A percentile compares a stretch with the other conserved stretches of the same genome.
Conservation (phyloP, 495 filamentous ascomycete species). For the Penicillium macrosclerotiorum region DNA sequence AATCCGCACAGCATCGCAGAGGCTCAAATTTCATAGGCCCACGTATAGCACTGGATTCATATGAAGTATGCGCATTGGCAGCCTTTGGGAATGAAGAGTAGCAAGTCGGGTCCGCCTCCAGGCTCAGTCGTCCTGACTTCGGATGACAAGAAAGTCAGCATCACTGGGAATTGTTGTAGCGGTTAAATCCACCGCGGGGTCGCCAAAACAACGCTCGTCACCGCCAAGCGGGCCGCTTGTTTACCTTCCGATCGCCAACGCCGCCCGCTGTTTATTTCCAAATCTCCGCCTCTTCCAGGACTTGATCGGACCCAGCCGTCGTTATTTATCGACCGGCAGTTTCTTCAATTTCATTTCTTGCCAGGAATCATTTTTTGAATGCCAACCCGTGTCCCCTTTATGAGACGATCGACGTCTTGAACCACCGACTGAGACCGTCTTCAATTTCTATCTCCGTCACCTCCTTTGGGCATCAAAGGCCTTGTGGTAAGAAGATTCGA, state of each 20-base stretch:
- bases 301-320: background rate
- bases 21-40: too few relatives aligned
- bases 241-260: slow-evolving; percentile 29
- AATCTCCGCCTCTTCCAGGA: slow-evolving; percentile 13
- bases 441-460: slow-evolving; percentile 10
- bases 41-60: too few relatives aligned
- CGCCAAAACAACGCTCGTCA: slow-evolving; percentile 26
- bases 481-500: slow-evolving; percentile 9
- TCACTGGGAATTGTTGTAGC: background rate
- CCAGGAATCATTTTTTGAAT: slow-evolving; percentile 3
- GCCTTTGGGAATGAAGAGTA: too few relatives aligned
- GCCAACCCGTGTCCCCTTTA: background rate
- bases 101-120: too few relatives aligned
- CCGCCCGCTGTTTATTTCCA: slow-evolving; percentile 21
- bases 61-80: too few relatives aligned
- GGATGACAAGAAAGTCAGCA: too few relatives aligned
- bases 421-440: slow-evolving; percentile 12
- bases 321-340: background rate
- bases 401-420: slow-evolving; percentile 1
- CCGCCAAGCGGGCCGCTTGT: slow-evolving; percentile 33
- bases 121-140: too few relatives aligned
- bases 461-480: slow-evolving; percentile 26
- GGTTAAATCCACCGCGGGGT: slow-evolving; percentile 32
- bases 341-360: background rate
- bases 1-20: too few relatives aligned